Evolutionary conservation across 2,329 filamentous ascomycete species (phyloP).

Genomic region (Botrytis squamosa): DNA sequence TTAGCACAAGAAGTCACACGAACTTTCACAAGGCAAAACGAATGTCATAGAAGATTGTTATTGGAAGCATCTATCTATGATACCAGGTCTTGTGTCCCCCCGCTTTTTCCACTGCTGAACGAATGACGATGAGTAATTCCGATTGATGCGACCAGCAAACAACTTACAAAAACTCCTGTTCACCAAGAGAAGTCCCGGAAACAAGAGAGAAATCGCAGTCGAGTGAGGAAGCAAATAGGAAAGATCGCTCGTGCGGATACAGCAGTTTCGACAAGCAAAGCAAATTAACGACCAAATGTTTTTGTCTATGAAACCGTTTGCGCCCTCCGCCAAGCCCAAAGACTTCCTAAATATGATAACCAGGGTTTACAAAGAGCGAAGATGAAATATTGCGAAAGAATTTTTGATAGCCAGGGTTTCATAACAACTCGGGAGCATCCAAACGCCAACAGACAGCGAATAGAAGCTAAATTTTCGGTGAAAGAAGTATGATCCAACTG

Average conservation of each 20-base stretch:
- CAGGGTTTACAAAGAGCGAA: neutral
- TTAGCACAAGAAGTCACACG: neutral
- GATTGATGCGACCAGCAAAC: neutral
- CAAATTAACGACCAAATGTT: neutral
- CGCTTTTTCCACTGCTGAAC: neutral
- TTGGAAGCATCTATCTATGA: slow-evolving; percentile 11
- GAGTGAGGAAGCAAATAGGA: neutral
- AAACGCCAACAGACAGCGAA: slow-evolving; percentile 16
- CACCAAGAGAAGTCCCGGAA: neutral
- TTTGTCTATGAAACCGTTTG: neutral
- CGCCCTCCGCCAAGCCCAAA: slow-evolving; percentile 9
- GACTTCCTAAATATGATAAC: slow-evolving; percentile 14
- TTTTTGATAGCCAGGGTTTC: neutral
- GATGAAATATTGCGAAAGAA: neutral
- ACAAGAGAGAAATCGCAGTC: neutral
- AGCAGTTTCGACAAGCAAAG: neutral
- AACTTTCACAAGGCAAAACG: neutral
- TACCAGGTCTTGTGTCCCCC: neutral
- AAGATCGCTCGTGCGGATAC: neutral
- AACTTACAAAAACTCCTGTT: neutral
- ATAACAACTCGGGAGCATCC: neutral
- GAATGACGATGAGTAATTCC: neutral
- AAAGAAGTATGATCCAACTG: slow-evolving; percentile 23
- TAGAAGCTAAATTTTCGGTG: neutral
- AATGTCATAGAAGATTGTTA: neutral